Evolutionary conservation across 805 yeast species (phyloP).

Genomic region (Candida namnaoensis): DNA sequence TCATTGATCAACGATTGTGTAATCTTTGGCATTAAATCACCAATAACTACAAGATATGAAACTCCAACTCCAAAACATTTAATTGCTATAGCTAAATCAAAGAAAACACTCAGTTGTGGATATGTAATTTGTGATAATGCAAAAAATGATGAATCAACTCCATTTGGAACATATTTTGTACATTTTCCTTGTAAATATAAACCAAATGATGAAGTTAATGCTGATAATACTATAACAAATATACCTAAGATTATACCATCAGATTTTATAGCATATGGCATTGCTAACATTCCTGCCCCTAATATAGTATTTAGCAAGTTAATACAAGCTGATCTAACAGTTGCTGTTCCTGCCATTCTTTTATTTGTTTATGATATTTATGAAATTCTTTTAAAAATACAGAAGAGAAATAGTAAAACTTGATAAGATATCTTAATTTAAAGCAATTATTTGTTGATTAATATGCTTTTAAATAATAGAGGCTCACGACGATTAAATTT

Average conservation of each 20-base stretch:
- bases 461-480: no score
- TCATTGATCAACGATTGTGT: constrained; percentile 20
- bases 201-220: constrained; percentile 61
- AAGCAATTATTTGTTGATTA: no score
- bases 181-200: constrained; percentile 54
- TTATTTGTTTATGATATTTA: neutral
- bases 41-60: constrained; percentile 60
- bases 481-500: no score
- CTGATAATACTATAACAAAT: constrained; percentile 50
- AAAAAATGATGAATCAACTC: constrained; percentile 60
- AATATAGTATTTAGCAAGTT: constrained; percentile 46
- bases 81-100: constrained; percentile 61
- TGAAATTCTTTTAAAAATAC: no score
- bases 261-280: constrained; percentile 60
- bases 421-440: no score
- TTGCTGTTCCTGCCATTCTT: constrained; percentile 18
- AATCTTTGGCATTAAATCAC: constrained; percentile 62
- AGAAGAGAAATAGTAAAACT: no score
- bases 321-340: constrained; percentile 39
- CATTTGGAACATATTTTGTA: constrained; percentile 39
- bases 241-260: constrained; percentile 61
- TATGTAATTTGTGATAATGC: constrained; percentile 50
- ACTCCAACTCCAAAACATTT: constrained; percentile 69
- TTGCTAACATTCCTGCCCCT: constrained; percentile 64
- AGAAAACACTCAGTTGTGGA: constrained; percentile 50